Evolutionary conservation across 306 rosid genomes (phyloP), one percentile per base, ranked within the genome.

Genomic region (Cucumis hystrix): DNA sequence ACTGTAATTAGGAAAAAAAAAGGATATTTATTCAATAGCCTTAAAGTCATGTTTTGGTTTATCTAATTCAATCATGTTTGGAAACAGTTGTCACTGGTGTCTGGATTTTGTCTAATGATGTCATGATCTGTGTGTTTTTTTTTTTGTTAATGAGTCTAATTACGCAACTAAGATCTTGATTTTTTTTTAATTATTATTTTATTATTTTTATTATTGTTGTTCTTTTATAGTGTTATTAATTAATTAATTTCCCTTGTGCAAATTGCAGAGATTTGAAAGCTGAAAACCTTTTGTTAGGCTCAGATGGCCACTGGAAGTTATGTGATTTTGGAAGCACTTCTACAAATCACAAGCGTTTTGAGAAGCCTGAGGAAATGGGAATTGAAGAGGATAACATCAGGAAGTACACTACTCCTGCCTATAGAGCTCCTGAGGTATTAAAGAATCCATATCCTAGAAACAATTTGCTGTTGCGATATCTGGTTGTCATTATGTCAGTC

Each of bases 331-430:
- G 97, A 78, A 95, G 99, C 86, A 87, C 88, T 77, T 89, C 96
- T 57, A 92, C 97, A 55, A 92, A 92, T 81, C 97, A 95, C 86
- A 95, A 92, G 85, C 87, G 97, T 30, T 95, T 91, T 74, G 97
- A 90, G 85, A 95, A 89, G 87, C 92, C 97, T 58, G 97, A 92
- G 82, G 99, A 95, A 82, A 95, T 95, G 99, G 99, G 99, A 61
- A 86, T 95, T 77, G 99, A 92, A 83, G 99, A 95, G 85, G 99
- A 95, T 84, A 95, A 89, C 87, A 95, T 95, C 88, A 92, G 99
- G 86, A 95, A 95, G 90, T 79, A 89, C 84, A 95, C 99, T 55
- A 95, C 99, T 57, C 99, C 99, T 16, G 99, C 99, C 70, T 95
- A 95, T 80, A 89, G 99, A 83, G 85, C 98, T 61, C 97, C 99